Evolutionary conservation across 1,284 basidiomycete species (phyloP).

Genomic region (Pseudozyma sp.): DNA sequence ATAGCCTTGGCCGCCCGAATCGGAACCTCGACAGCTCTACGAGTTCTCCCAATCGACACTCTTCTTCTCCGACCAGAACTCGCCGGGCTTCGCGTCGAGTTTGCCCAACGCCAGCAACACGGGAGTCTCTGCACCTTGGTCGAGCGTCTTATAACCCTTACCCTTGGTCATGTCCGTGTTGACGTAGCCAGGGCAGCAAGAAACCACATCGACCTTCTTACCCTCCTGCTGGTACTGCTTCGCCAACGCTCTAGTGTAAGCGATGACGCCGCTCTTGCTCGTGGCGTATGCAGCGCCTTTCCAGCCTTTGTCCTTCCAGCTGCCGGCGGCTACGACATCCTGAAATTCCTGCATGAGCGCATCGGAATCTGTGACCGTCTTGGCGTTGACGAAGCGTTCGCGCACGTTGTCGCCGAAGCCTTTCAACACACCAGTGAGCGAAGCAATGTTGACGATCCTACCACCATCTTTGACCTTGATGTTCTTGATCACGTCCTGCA

Average conservation of each 20-base stretch:
- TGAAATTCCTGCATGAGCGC: constrained; percentile 55
- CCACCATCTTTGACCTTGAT: constrained; percentile 52
- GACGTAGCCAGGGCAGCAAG: constrained; percentile 66
- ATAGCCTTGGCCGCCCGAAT: too few relatives aligned
- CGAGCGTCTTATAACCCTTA: constrained; percentile 57
- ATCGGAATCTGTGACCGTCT: constrained; percentile 48
- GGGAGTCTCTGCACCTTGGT: constrained; percentile 65
- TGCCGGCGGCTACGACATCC: constrained; percentile 48
- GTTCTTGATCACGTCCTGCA: constrained; percentile 49
- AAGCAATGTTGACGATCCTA: constrained; percentile 59
- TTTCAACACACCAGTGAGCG: constrained; percentile 51
- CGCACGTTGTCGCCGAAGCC: constrained; percentile 48
- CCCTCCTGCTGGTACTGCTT: constrained; percentile 43
- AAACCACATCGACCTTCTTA: constrained; percentile 48
- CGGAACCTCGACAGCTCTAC: not conserved
- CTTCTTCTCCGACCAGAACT: constrained; percentile 47
- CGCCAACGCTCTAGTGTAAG: constrained; percentile 53
- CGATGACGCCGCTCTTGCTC: constrained; percentile 59
- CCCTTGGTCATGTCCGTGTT: constrained; percentile 63
- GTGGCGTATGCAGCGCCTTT: constrained; percentile 61
- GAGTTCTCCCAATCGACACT: constrained; percentile 26
- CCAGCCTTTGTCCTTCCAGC: constrained; percentile 62
- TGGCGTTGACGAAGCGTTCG: constrained; percentile 41
- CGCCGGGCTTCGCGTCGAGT: constrained; percentile 42
- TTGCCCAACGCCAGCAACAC: constrained; percentile 58